phyloP scores from a whole-genome alignment of 2,329 filamentous ascomycete species.

The Chaetomiaceae sp. region DNA sequence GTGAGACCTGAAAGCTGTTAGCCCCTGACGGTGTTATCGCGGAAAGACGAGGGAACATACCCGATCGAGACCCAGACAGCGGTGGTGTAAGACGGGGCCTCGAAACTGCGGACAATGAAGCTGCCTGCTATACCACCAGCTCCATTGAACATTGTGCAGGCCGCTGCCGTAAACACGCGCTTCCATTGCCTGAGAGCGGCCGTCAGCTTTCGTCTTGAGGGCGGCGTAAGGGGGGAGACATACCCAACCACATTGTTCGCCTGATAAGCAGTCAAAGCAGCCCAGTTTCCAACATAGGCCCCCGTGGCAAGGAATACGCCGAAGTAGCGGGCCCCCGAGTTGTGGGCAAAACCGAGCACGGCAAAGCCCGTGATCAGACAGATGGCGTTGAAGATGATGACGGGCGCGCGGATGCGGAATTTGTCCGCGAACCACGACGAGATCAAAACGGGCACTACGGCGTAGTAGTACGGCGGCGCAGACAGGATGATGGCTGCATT shows the following conservation, averaged over 20 bases:
- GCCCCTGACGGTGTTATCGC: neutral
- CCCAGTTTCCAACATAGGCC: slow-evolving; percentile 66
- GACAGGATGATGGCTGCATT: slow-evolving; percentile 57
- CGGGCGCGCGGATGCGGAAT: slow-evolving; percentile 54
- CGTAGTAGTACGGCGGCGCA: slow-evolving; percentile 65
- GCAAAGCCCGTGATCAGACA: slow-evolving; percentile 60
- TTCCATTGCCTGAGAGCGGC: slow-evolving; percentile 21
- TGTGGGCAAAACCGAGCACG: slow-evolving; percentile 58
- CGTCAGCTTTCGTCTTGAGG: neutral
- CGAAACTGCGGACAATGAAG: slow-evolving; percentile 23
- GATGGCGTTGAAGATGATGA: slow-evolving; percentile 61
- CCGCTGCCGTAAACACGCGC: slow-evolving; percentile 24
- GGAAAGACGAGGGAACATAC: slow-evolving; percentile 2
- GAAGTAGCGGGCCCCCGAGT: slow-evolving; percentile 59
- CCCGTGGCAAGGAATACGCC: slow-evolving; percentile 64
- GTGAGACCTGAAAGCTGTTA: slow-evolving; percentile 18
- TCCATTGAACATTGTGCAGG: slow-evolving; percentile 24
- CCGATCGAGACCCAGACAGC: slow-evolving; percentile 26
- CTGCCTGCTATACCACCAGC: slow-evolving; percentile 26
- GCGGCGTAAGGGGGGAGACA: neutral
- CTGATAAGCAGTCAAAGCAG: slow-evolving; percentile 59
- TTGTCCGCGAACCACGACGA: slow-evolving; percentile 60
- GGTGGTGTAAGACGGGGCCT: slow-evolving; percentile 22
- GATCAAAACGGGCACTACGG: slow-evolving; percentile 58
- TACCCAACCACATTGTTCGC: slow-evolving; percentile 51